A percentile compares a stretch with the other conserved stretches of the same genome.
Evolutionary conservation across 345 rosid genomes (phyloP).

Genomic region (Eucalyptus marginata): DNA sequence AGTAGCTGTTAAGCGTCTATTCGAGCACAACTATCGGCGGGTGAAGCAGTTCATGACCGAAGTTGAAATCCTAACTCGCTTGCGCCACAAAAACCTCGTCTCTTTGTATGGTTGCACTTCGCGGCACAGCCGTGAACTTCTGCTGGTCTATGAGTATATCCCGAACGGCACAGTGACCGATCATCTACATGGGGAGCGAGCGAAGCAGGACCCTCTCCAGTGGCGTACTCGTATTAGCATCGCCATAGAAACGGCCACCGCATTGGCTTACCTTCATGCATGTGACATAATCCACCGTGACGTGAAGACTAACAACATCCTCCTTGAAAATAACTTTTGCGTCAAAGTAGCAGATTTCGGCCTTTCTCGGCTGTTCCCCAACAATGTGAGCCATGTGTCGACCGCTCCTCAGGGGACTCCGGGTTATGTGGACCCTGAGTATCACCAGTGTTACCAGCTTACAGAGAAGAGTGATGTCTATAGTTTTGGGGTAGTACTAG

Average conservation of each 20-base stretch:
- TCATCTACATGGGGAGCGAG: slow-evolving; percentile 42
- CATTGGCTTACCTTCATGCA: slow-evolving; percentile 60
- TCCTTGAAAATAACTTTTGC: slow-evolving; percentile 33
- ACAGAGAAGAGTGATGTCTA: slow-evolving; percentile 60
- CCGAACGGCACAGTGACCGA: slow-evolving; percentile 56
- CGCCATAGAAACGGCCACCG: slow-evolving; percentile 51
- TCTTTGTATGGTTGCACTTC: slow-evolving; percentile 60
- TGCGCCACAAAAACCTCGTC: slow-evolving; percentile 56
- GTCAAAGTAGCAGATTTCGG: slow-evolving; percentile 72
- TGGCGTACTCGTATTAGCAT: slow-evolving; percentile 55
- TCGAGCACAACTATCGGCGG: slow-evolving; percentile 41
- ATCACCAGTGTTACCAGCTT: slow-evolving; percentile 50
- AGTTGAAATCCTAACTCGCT: slow-evolving; percentile 41
- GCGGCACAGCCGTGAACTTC: slow-evolving; percentile 36
- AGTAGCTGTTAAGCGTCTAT: slow-evolving; percentile 15
- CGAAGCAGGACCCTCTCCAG: slow-evolving; percentile 11
- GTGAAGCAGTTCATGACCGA: slow-evolving; percentile 5
- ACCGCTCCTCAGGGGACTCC: slow-evolving; percentile 35
- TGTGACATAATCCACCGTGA: slow-evolving; percentile 49
- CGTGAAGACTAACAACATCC: slow-evolving; percentile 60
- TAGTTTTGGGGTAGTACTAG: slow-evolving; percentile 66
- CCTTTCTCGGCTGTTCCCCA: slow-evolving; percentile 38
- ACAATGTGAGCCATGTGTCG: slow-evolving; percentile 48
- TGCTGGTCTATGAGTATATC: slow-evolving; percentile 56
- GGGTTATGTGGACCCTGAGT: slow-evolving; percentile 45